Percentiles rank a stretch among this genome's conserved stretches.
Evolutionary conservation across 331 rosid species (phyloP).

Genomic region (Erythrophleum ivorense): DNA sequence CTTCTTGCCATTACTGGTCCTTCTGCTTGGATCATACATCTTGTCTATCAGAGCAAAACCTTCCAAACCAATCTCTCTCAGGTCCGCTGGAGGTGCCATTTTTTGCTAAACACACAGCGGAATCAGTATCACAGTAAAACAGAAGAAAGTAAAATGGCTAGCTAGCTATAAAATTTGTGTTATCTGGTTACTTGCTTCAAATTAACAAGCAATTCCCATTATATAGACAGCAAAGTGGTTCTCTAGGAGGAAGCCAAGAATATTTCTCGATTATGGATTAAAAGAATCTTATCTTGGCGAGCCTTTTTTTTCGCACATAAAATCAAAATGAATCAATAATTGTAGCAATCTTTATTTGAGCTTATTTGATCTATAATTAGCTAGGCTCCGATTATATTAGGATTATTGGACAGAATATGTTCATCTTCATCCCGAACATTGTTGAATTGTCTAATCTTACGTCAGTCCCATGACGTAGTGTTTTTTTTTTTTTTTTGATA

Average conservation of each 20-base stretch:
- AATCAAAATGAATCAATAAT: not conserved
- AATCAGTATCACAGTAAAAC: not conserved
- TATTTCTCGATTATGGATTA: not conserved
- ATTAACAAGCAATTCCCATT: not conserved
- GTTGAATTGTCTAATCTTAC: not conserved
- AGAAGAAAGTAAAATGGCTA: not conserved
- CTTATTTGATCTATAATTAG: not conserved
- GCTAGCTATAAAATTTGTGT: not conserved
- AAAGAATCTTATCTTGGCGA: not conserved
- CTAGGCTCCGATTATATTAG: too few relatives aligned
- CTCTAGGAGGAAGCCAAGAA: not conserved
- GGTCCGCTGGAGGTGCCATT: too few relatives aligned
- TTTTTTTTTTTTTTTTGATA: too few relatives aligned
- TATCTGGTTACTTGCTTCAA: not conserved
- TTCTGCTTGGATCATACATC: not conserved
- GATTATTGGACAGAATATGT: not conserved
- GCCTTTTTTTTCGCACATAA: not conserved
- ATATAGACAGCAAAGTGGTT: not conserved
- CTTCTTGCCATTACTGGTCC: not conserved
- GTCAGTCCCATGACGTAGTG: not conserved
- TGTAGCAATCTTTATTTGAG: not conserved
- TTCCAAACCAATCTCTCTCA: too few relatives aligned
- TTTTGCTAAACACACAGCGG: not conserved
- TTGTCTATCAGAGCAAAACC: conserved; percentile 29
- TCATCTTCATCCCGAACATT: too few relatives aligned